A percentile compares a stretch with the other conserved stretches of the same genome.
phyloP scores from a whole-genome alignment of 2,329 filamentous ascomycete genomes.

The Colletotrichum kahawae region DNA sequence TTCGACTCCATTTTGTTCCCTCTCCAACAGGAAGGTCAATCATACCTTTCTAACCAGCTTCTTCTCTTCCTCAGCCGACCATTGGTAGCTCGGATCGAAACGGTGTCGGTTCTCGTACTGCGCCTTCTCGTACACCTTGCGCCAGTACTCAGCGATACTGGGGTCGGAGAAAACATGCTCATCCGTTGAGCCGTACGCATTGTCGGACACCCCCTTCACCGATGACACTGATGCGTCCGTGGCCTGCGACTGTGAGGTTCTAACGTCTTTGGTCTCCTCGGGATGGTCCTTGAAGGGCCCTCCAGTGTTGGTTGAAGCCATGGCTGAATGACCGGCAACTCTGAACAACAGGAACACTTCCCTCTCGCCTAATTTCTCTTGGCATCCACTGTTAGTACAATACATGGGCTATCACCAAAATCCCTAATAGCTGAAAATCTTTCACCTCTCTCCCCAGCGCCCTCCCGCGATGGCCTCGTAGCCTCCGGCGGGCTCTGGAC shows the following conservation, averaged over 20 bases:
- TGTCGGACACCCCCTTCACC: not conserved
- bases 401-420: no score
- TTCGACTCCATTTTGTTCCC: not conserved
- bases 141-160: slow-evolving; percentile 57
- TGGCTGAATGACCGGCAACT: not conserved
- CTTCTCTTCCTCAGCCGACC: slow-evolving; percentile 53
- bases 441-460: no score
- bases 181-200: slow-evolving; percentile 34
- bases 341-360: no score
- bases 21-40: not conserved
- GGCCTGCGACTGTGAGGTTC: not conserved
- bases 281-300: slow-evolving; percentile 7
- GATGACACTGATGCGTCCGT: slow-evolving; percentile 12
- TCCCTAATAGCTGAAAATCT: no score
- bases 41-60: slow-evolving; percentile 48
- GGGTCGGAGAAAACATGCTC: slow-evolving; percentile 56
- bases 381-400: no score
- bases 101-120: slow-evolving; percentile 66
- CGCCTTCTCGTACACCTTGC: slow-evolving; percentile 57
- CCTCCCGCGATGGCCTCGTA: no score
- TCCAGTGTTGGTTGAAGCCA: not conserved
- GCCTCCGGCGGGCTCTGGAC: no score
- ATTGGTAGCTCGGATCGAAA: slow-evolving; percentile 54
- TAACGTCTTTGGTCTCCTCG: slow-evolving; percentile 6
- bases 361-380: no score